Evolutionary conservation across 148 eudicot species (phyloP).

Genomic region (Rhododendron simsii): DNA sequence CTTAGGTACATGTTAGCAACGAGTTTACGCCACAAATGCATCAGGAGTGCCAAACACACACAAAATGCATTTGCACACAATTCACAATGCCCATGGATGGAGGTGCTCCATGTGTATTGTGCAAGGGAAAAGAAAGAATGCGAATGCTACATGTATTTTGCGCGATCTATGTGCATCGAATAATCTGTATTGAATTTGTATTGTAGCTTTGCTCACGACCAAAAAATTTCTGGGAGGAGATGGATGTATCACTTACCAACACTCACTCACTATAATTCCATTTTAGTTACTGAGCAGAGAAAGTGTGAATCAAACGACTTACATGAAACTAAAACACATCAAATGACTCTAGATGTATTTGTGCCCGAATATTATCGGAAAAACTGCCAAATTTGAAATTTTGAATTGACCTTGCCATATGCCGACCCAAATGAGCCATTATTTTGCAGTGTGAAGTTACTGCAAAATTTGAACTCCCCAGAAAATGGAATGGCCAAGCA

Average conservation of each 20-base stretch:
- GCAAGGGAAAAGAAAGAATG: too few species aligned
- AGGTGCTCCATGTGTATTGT: too few species aligned
- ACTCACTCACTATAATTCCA: background rate
- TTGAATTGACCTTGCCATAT: background rate
- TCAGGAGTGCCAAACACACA: too few species aligned
- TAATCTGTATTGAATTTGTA: background rate
- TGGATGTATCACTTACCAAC: background rate
- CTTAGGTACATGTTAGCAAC: background rate
- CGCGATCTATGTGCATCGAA: too few species aligned
- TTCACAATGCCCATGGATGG: too few species aligned
- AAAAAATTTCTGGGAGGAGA: background rate
- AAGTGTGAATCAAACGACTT: background rate
- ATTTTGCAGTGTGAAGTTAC: background rate
- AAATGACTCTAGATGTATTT: background rate
- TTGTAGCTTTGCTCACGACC: background rate
- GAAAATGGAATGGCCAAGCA: too few species aligned
- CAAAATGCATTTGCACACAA: too few species aligned
- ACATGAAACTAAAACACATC: background rate
- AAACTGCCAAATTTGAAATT: background rate
- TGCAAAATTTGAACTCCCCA: background rate
- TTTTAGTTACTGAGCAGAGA: too few species aligned
- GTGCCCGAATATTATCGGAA: background rate
- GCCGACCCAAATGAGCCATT: background rate
- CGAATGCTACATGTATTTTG: too few species aligned
- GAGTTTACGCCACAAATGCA: background rate